A percentile compares a stretch with the other conserved stretches of the same genome.
Evolutionary conservation across 257 asterid species (phyloP).

Genomic region (Marsdenia floribunda): DNA sequence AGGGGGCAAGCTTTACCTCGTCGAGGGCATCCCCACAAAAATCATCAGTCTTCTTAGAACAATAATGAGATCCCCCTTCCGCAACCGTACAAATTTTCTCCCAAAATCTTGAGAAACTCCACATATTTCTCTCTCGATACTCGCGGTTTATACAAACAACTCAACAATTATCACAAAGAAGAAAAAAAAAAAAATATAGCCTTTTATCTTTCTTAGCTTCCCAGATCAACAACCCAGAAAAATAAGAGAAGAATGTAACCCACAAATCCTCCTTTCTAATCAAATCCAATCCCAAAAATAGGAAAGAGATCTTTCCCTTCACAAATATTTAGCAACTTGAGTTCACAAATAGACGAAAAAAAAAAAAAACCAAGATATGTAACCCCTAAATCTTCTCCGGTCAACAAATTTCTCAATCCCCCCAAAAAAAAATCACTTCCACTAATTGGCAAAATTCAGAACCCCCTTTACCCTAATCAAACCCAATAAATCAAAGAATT

Average conservation of each 20-base stretch:
- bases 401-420: neutral
- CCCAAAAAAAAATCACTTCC: neutral
- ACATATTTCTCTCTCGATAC: slow-evolving; percentile 33
- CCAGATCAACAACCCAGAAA: slow-evolving; percentile 23
- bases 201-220: neutral
- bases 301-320: slow-evolving; percentile 16
- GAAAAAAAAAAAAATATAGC: neutral
- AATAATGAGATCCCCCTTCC: slow-evolving; percentile 78
- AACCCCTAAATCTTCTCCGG: slow-evolving; percentile 11
- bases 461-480: neutral
- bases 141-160: slow-evolving; percentile 8
- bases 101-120: slow-evolving; percentile 53
- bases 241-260: neutral
- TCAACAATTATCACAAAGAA: slow-evolving; percentile 14
- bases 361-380: neutral
- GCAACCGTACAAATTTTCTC: slow-evolving; percentile 55
- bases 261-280: neutral
- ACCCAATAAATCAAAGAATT: slow-evolving; percentile 10
- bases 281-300: slow-evolving; percentile 8
- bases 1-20: slow-evolving; percentile 34
- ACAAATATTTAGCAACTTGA: neutral
- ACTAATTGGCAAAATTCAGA: neutral
- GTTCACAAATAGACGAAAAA: neutral
- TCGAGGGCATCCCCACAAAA: slow-evolving; percentile 36
- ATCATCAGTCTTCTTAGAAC: slow-evolving; percentile 79